phyloP scores from a whole-genome alignment of 768 basidiomycete genomes.

The Psilocybe azurescens region DNA sequence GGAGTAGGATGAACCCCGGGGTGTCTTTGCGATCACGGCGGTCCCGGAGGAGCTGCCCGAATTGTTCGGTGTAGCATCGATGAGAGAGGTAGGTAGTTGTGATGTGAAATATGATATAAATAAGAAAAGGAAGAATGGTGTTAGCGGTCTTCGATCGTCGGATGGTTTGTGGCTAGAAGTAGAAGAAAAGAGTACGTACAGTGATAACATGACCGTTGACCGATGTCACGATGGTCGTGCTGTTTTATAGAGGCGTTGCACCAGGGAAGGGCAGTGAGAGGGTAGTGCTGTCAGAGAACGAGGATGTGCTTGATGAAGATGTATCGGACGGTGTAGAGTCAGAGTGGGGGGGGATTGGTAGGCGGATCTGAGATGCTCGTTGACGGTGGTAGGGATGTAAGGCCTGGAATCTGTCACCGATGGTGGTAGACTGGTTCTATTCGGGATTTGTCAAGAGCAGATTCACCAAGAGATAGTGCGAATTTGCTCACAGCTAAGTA shows the following conservation, averaged over 20 bases:
- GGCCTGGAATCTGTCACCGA: background rate
- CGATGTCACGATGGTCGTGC: slow-evolving; percentile 21
- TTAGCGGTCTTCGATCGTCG: too few species aligned
- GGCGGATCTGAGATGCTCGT: background rate
- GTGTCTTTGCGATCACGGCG: slow-evolving; percentile 49
- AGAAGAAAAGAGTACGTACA: slow-evolving; percentile 17
- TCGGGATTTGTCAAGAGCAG: too few species aligned
- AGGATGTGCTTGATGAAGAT: background rate
- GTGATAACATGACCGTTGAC: slow-evolving; percentile 21
- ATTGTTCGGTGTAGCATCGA: slow-evolving; percentile 25
- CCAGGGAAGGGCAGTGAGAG: background rate
- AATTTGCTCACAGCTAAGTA: too few species aligned
- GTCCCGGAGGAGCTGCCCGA: slow-evolving; percentile 31
- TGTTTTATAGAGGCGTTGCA: slow-evolving; percentile 4
- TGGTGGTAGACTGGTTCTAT: background rate
- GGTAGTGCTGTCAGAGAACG: background rate
- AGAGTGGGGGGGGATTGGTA: background rate
- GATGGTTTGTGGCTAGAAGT: background rate
- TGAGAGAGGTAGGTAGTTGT: slow-evolving; percentile 36
- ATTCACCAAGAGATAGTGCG: too few species aligned
- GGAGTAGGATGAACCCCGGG: slow-evolving; percentile 38
- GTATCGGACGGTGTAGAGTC: background rate
- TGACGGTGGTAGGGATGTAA: background rate
- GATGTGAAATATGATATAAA: slow-evolving; percentile 24
- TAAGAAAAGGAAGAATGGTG: too few species aligned